These are phyloP conservation scores for Ilyonectria sp. DNA, from an alignment of 2,329 filamentous ascomycete genomes.

Conservation along the genomic window DNA sequence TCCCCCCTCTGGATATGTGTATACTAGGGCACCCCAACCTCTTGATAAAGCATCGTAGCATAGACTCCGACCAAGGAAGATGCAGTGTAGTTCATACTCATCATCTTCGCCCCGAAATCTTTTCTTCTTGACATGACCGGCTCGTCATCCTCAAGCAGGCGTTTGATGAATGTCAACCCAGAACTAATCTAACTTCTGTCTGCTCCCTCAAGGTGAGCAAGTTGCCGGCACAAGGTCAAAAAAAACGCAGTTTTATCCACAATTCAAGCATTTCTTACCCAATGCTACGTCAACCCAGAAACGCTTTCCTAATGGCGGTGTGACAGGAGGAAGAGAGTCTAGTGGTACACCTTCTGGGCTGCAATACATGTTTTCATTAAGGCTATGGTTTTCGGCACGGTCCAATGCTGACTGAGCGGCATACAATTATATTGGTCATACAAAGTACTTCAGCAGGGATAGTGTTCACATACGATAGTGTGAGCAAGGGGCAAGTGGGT, in stretches of 20 bases:
- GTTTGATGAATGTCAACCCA: slow-evolving; percentile 56
- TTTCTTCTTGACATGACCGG: slow-evolving; percentile 58
- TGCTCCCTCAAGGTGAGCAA: too few species aligned
- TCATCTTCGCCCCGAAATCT: slow-evolving; percentile 1
- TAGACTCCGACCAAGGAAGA: neutral
- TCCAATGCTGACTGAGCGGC: slow-evolving; percentile 59
- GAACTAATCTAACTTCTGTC: too few species aligned
- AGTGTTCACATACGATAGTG: neutral
- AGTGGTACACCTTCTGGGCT: slow-evolving; percentile 42
- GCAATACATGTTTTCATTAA: slow-evolving; percentile 48
- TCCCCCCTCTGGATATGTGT: too few species aligned
- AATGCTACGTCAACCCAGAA: too few species aligned
- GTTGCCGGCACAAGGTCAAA: too few species aligned
- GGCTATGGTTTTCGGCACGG: slow-evolving; percentile 57
- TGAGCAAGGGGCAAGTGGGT: too few species aligned
- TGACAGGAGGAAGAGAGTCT: slow-evolving; percentile 57
- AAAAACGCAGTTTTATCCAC: too few species aligned
- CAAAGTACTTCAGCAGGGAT: neutral
- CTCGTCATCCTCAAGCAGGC: slow-evolving; percentile 59
- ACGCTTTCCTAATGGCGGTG: slow-evolving; percentile 60
- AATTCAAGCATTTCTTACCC: too few species aligned
- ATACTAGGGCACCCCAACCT: too few species aligned
- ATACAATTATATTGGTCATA: slow-evolving; percentile 54
- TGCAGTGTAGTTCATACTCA: neutral
- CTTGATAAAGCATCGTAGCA: neutral